These are phyloP conservation scores for Tillandsia fasciculata DNA, from an alignment of 176 grass and related monocot species.

Conservation along the genomic window DNA sequence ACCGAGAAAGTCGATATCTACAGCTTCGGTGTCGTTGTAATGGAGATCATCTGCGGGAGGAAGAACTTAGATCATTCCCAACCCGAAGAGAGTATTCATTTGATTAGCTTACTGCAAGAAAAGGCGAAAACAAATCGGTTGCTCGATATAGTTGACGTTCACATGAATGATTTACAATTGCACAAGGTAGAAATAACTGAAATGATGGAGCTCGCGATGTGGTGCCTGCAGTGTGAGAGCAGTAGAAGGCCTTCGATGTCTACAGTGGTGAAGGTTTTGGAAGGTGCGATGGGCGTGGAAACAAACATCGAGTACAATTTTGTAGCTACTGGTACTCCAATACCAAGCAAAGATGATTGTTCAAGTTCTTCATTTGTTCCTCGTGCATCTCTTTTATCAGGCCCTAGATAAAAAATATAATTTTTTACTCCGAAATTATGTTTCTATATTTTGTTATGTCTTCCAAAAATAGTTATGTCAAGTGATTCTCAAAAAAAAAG, in stretches of 20 bases:
- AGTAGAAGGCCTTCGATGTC: slow-evolving; percentile 53
- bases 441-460: neutral
- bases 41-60: slow-evolving; percentile 51
- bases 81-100: slow-evolving; percentile 41
- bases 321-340: slow-evolving; percentile 2
- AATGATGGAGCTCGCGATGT: slow-evolving; percentile 61
- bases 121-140: slow-evolving; percentile 48
- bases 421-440: neutral
- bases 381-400: neutral
- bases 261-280: slow-evolving; percentile 67
- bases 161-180: slow-evolving; percentile 35
- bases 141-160: slow-evolving; percentile 40
- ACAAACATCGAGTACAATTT: slow-evolving; percentile 28
- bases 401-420: neutral
- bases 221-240: slow-evolving; percentile 64
- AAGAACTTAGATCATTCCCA: slow-evolving; percentile 46
- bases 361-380: neutral
- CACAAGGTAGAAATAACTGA: slow-evolving; percentile 36
- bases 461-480: neutral
- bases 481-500: no score
- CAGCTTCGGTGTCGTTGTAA: slow-evolving; percentile 62
- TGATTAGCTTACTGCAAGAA: slow-evolving; percentile 58
- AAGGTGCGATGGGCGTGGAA: slow-evolving; percentile 47
- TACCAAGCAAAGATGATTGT: slow-evolving; percentile 25
- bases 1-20: slow-evolving; percentile 76